Percentiles rank a stretch among this genome's conserved stretches.
Conservation (phyloP, 139 green algal species). For the Parachlorella kessleri region DNA sequence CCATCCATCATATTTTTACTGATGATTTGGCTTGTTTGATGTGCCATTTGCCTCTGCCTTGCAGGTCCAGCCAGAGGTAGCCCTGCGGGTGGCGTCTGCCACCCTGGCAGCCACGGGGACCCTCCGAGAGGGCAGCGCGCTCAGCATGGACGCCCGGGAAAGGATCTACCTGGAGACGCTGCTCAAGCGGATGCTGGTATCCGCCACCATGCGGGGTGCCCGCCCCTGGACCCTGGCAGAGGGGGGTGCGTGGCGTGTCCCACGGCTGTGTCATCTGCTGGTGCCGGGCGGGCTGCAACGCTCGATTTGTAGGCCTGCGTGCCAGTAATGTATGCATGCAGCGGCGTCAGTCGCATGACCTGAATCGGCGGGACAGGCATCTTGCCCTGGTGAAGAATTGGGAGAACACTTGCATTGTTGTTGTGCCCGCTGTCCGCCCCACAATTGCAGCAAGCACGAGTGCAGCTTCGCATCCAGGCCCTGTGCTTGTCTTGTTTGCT, state of each 20-base stretch:
- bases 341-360: background rate
- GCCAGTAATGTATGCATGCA: background rate
- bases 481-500: background rate
- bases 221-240: background rate
- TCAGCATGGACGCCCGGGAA: background rate
- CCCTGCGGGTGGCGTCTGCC: too few relatives aligned
- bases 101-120: too few relatives aligned
- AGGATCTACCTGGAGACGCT: background rate
- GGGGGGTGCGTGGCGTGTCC: background rate
- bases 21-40: too few relatives aligned
- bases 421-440: background rate
- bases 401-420: too few relatives aligned
- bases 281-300: background rate
- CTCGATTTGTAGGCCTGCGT: background rate
- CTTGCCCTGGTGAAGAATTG: background rate
- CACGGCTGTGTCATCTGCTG: background rate
- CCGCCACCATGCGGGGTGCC: background rate
- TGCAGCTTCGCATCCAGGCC: background rate
- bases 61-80: too few relatives aligned
- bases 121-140: background rate
- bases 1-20: too few relatives aligned
- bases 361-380: background rate
- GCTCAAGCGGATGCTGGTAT: background rate
- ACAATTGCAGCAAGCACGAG: background rate
- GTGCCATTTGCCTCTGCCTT: too few relatives aligned